These are phyloP conservation scores for Schizochytrium sp. DNA, from an alignment of 108 stramenopile genomes.

Conservation along the genomic window DNA sequence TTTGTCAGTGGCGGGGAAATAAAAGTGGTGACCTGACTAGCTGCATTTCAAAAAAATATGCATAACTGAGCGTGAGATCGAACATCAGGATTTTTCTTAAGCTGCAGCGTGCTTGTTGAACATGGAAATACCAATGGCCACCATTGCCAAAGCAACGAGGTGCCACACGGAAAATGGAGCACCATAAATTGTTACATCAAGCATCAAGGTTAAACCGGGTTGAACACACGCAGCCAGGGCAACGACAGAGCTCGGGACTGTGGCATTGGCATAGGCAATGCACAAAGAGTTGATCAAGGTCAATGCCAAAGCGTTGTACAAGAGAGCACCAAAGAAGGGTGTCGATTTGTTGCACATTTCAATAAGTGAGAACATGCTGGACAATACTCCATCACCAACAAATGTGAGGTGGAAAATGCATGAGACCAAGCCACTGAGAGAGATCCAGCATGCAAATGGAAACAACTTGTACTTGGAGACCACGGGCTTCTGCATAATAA, in stretches of 20 bases:
- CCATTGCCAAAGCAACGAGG: slow-evolving; percentile 9
- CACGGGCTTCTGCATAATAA: slow-evolving; percentile 33
- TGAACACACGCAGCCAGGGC: slow-evolving; percentile 51
- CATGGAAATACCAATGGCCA: slow-evolving; percentile 37
- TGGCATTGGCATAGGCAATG: slow-evolving; percentile 57
- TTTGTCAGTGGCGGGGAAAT: too few relatives aligned
- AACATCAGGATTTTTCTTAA: too few relatives aligned
- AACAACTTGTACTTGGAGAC: slow-evolving; percentile 39
- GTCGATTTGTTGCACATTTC: slow-evolving; percentile 14
- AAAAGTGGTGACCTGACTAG: too few relatives aligned
- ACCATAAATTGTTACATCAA: slow-evolving; percentile 39
- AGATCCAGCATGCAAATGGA: slow-evolving; percentile 52
- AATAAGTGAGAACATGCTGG: neutral
- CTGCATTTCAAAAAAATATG: too few relatives aligned
- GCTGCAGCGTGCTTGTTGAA: slow-evolving; percentile 49
- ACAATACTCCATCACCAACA: neutral
- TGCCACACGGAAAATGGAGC: slow-evolving; percentile 40
- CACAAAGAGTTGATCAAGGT: slow-evolving; percentile 46
- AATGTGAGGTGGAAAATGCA: slow-evolving; percentile 18
- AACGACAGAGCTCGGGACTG: slow-evolving; percentile 34
- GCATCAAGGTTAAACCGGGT: slow-evolving; percentile 34
- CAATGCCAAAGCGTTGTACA: slow-evolving; percentile 40
- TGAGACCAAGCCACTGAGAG: neutral
- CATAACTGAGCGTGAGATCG: too few relatives aligned
- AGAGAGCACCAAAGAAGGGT: neutral